A percentile compares a stretch with the other conserved stretches of the same genome.
These are phyloP conservation scores for Ulota crispa DNA, from an alignment of 225 moss, liverwort and hornwort genomes.

Conservation along the genomic window DNA sequence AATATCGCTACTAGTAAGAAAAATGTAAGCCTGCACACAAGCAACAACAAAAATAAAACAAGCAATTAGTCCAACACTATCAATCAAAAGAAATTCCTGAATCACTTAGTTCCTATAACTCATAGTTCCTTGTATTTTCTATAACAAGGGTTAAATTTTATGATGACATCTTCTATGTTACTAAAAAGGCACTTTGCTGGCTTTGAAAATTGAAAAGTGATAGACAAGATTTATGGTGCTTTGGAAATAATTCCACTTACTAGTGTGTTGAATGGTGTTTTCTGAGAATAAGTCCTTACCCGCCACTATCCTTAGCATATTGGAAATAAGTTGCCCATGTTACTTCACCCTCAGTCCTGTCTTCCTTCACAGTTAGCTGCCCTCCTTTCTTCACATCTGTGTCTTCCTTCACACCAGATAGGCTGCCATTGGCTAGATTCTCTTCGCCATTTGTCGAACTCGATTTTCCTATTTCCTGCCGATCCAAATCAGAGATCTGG, in stretches of 20 bases:
- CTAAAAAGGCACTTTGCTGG: background rate
- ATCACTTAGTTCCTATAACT: background rate
- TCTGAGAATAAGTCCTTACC: constrained; percentile 30
- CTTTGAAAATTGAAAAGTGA: no score
- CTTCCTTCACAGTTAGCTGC: constrained; percentile 77
- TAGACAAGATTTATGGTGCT: background rate
- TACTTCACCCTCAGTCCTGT: constrained; percentile 68
- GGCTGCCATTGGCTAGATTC: background rate
- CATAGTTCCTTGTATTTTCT: background rate
- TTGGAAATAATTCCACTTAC: background rate
- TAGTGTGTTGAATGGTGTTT: background rate
- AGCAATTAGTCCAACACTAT: background rate
- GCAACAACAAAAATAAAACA: background rate
- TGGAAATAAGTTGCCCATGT: constrained; percentile 64
- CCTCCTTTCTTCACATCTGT: constrained; percentile 27
- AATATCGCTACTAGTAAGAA: constrained; percentile 32
- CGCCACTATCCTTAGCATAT: constrained; percentile 73
- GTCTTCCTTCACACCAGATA: constrained; percentile 1
- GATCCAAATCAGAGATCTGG: constrained; percentile 6
- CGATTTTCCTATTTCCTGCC: background rate
- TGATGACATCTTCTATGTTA: background rate
- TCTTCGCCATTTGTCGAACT: background rate
- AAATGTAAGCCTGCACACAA: constrained; percentile 38
- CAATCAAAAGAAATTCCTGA: background rate
- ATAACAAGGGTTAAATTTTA: background rate